These are phyloP conservation scores for Wickerhamiella pararugosa DNA, from an alignment of 1,139 yeast genomes.

Conservation along the genomic window DNA sequence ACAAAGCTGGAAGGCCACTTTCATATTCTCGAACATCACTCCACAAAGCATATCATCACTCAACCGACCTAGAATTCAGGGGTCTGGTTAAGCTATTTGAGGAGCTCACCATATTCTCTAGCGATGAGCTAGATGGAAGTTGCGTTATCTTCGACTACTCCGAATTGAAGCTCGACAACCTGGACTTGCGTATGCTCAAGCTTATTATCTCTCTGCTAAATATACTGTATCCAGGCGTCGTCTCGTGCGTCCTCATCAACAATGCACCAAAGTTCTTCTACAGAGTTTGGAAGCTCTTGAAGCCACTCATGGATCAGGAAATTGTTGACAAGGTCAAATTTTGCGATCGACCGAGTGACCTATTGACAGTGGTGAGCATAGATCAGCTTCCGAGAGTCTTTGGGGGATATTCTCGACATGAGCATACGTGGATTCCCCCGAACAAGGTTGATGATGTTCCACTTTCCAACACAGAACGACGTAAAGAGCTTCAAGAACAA, in stretches of 20 bases:
- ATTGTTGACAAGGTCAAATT: constrained; percentile 69
- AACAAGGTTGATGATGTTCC: constrained; percentile 33
- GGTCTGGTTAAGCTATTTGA: neutral
- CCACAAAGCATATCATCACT: neutral
- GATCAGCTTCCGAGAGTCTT: constrained; percentile 42
- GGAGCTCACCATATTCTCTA: neutral
- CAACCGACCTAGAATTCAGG: neutral
- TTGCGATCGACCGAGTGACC: constrained; percentile 45
- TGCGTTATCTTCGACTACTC: constrained; percentile 4
- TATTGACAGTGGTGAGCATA: constrained; percentile 39
- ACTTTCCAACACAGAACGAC: constrained; percentile 25
- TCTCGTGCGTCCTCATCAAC: constrained; percentile 61
- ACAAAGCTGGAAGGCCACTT: constrained; percentile 2
- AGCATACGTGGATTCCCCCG: constrained; percentile 43
- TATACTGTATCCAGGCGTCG: constrained; percentile 74
- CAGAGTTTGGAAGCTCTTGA: constrained; percentile 73
- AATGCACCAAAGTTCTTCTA: constrained; percentile 85
- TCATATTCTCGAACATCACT: constrained; percentile 1
- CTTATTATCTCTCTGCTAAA: constrained; percentile 66
- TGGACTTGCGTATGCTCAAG: constrained; percentile 62
- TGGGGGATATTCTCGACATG: constrained; percentile 51
- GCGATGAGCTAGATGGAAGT: constrained; percentile 2
- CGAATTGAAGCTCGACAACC: constrained; percentile 2
- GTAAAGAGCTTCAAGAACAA: constrained; percentile 29
- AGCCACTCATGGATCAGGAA: constrained; percentile 78